A percentile compares a stretch with the other conserved stretches of the same genome.
These are phyloP conservation scores for Solanum rostratum DNA, from an alignment of 257 asterid genomes.

Conservation along the genomic window DNA sequence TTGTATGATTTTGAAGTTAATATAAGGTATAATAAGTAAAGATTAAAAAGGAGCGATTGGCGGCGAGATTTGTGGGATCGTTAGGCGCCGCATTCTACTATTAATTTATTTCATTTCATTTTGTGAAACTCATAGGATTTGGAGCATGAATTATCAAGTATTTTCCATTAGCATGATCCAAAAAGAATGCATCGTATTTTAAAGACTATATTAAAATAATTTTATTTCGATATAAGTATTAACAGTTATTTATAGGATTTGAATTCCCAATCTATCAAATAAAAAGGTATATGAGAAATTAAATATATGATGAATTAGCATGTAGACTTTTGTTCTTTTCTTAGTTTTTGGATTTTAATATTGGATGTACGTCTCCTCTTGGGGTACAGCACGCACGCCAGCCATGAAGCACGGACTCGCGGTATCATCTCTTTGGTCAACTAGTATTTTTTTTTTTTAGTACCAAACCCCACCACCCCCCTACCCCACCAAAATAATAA, in stretches of 20 bases:
- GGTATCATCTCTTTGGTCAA: neutral
- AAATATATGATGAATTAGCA: neutral
- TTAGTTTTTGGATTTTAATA: neutral
- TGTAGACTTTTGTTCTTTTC: neutral
- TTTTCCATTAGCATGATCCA: too few relatives aligned
- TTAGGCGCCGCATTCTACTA: conserved; percentile 35
- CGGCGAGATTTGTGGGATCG: conserved; percentile 46
- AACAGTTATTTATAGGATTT: too few relatives aligned
- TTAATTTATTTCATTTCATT: neutral
- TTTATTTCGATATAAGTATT: too few relatives aligned
- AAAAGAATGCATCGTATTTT: too few relatives aligned
- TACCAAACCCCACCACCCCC: neutral
- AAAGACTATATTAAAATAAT: too few relatives aligned
- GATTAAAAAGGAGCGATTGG: conserved; percentile 27
- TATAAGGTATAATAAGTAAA: neutral
- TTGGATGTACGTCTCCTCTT: neutral
- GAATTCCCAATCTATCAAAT: neutral
- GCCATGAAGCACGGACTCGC: neutral
- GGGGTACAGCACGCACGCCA: neutral
- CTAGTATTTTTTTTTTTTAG: neutral
- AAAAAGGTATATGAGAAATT: neutral
- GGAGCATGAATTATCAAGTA: neutral
- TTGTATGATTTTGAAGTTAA: neutral
- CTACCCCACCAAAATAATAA: neutral
- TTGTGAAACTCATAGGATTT: neutral